phyloP scores from a whole-genome alignment of 345 rosid species.

The Eutrema japonicum region DNA sequence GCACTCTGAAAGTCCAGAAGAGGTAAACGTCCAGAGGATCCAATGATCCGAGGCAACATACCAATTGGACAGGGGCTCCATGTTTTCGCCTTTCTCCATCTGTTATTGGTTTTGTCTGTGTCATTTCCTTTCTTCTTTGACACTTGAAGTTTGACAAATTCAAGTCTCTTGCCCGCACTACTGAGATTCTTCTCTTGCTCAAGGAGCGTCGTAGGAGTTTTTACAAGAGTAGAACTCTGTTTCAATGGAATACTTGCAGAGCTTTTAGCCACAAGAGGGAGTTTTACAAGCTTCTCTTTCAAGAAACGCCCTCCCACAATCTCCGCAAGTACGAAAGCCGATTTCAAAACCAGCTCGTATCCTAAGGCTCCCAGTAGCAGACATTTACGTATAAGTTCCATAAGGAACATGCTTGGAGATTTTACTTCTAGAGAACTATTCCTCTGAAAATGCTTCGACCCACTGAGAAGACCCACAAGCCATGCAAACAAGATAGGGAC shows the following conservation, averaged over 20 bases:
- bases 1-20: slow-evolving; percentile 49
- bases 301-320: slow-evolving; percentile 48
- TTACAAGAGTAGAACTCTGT: slow-evolving; percentile 30
- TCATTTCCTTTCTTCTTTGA: slow-evolving; percentile 42
- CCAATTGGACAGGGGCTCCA: slow-evolving; percentile 94
- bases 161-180: slow-evolving; percentile 66
- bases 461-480: slow-evolving; percentile 63
- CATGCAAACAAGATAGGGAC: slow-evolving; percentile 68
- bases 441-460: slow-evolving; percentile 45
- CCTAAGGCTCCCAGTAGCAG: slow-evolving; percentile 52
- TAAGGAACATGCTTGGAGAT: slow-evolving; percentile 46
- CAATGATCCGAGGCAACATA: slow-evolving; percentile 65
- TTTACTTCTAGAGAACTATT: slow-evolving; percentile 46
- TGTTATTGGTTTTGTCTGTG: slow-evolving; percentile 39
- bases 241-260: slow-evolving; percentile 41
- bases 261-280: slow-evolving; percentile 42
- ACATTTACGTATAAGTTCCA: slow-evolving; percentile 59
- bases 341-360: slow-evolving; percentile 55
- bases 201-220: slow-evolving; percentile 40
- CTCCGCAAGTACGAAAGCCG: slow-evolving; percentile 55
- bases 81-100: slow-evolving; percentile 63
- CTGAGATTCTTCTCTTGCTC: slow-evolving; percentile 54
- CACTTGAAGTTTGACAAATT: slow-evolving; percentile 47
- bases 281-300: slow-evolving; percentile 57
- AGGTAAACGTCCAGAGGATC: slow-evolving; percentile 71